Conservation (phyloP, 257 asterid genomes). For the Solanum paucissectum region DNA sequence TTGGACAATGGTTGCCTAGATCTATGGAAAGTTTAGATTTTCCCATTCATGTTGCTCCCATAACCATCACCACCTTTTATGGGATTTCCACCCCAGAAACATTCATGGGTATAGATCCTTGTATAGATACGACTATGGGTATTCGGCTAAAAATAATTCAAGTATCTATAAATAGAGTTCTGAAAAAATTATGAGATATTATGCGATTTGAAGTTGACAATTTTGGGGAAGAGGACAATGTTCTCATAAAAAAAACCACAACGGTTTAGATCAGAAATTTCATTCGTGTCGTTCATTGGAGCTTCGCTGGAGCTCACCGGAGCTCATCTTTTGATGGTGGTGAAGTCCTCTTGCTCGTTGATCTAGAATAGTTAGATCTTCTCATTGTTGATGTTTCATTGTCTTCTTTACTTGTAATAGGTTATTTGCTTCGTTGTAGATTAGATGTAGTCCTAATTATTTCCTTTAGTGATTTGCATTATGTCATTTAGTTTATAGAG, state of each 20-base stretch:
- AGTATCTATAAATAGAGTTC: background rate
- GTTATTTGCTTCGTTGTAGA: background rate
- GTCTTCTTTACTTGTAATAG: background rate
- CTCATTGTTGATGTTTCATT: background rate
- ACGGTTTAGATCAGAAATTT: background rate
- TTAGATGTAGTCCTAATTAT: too few species aligned
- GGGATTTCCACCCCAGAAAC: background rate
- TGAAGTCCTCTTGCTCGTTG: background rate
- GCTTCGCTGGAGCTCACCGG: background rate
- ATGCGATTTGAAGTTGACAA: background rate
- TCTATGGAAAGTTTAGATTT: background rate
- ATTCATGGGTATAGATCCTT: background rate
- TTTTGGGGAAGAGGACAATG: background rate
- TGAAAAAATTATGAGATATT: too few species aligned
- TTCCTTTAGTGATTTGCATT: background rate
- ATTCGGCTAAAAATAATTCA: background rate
- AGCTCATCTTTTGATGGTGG: background rate
- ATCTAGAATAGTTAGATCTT: background rate
- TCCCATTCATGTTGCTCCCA: background rate
- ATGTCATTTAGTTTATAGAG: background rate
- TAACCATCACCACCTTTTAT: too few species aligned
- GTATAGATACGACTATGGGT: background rate
- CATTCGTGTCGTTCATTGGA: background rate
- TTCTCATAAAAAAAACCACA: background rate
- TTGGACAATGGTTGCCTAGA: background rate